Base-by-base conservation (phyloP, 2,329 filamentous ascomycete species). In the Trichoderma afroharzianum region DNA sequence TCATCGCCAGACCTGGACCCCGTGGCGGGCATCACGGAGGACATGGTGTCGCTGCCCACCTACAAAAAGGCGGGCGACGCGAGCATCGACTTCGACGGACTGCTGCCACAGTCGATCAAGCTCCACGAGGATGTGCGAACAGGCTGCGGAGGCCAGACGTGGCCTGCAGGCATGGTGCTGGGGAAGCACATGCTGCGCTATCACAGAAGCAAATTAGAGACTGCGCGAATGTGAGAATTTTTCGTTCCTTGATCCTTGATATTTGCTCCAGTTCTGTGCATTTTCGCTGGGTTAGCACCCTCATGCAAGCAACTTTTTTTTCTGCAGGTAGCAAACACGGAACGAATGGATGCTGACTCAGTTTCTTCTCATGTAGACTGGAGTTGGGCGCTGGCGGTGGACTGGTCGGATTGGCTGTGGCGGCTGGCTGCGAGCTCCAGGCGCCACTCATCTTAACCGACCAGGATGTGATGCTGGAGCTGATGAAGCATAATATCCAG, bases 381-480 rank as follows among this genome's bases (percentile, higher is more conserved):
- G 96, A 98, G 82, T 87, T 99, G 55, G 96, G 96, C 71, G 94
- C 95, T 72, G 96, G 96, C 72, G 94, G 95, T 70, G 96, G 96
- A 24, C 87, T 98, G 64, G 94, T 97, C 63, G 95, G 90, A 63
- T 83, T 92, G 72, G 88, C 86, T 14, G 85, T 91, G 36, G 88
- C 88, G 33, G 82, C 85, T 36, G 88, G 86, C 61, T 90, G 86
- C 80, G 79, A 84, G 68, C 81, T 90, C 67, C 83, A 76, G 70
- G 78, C 55, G 85, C 87, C n/a, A 81, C 70, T 98, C 72, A 87
- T 91, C 78, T 89, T 98, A 78, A 98, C 95, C 3, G 96, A 99
- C 82, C 94, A 97, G 83, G 79, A 88, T 73, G 90, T 93, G 73
- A 98, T 99, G 94, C 85, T 94, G 72, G 83, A 88, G 36, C 85